Percentiles rank a stretch among this genome's conserved stretches.
These are phyloP conservation scores for Stachybotrys chartarum DNA, from an alignment of 2,329 filamentous ascomycete genomes.

Conservation along the genomic window DNA sequence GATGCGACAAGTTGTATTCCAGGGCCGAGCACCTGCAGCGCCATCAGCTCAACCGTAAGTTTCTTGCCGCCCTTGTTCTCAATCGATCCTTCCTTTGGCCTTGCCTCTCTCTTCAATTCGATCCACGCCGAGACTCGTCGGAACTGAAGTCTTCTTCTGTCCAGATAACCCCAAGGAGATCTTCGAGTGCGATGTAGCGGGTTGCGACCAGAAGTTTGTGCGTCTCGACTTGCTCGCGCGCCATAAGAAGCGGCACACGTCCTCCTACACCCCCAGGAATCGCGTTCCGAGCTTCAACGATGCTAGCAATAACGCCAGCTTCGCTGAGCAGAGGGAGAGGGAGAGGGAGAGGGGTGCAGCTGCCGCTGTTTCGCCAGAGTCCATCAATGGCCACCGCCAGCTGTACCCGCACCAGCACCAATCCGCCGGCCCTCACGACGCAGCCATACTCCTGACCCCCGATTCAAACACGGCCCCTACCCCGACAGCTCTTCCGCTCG, in stretches of 20 bases:
- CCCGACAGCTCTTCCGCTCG: conserved; percentile 14
- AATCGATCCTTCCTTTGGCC: not conserved
- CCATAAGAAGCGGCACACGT: conserved; percentile 58
- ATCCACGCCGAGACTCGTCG: conserved; percentile 1
- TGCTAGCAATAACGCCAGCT: conserved; percentile 11
- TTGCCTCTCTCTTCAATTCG: not conserved
- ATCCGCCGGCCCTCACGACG: conserved; percentile 34
- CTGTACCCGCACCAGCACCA: conserved; percentile 13
- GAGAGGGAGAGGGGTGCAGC: not conserved
- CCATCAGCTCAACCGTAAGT: conserved; percentile 75
- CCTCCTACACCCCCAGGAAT: conserved; percentile 43
- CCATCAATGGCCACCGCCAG: not conserved
- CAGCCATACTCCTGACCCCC: conserved; percentile 36
- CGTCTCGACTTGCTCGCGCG: conserved; percentile 68
- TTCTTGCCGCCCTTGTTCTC: not conserved
- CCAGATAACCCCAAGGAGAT: conserved; percentile 74
- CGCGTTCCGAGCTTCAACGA: conserved; percentile 41
- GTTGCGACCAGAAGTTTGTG: conserved; percentile 71
- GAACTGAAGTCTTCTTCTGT: not conserved
- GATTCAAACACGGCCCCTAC: conserved; percentile 26
- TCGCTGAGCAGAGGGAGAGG: not conserved
- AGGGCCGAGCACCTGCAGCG: conserved; percentile 74
- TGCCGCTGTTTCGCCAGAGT: not conserved
- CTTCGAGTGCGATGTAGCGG: conserved; percentile 67
- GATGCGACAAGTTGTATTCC: conserved; percentile 74